Evolutionary conservation across 257 asterid genomes (phyloP).

Genomic region (Penstemon davidsonii): DNA sequence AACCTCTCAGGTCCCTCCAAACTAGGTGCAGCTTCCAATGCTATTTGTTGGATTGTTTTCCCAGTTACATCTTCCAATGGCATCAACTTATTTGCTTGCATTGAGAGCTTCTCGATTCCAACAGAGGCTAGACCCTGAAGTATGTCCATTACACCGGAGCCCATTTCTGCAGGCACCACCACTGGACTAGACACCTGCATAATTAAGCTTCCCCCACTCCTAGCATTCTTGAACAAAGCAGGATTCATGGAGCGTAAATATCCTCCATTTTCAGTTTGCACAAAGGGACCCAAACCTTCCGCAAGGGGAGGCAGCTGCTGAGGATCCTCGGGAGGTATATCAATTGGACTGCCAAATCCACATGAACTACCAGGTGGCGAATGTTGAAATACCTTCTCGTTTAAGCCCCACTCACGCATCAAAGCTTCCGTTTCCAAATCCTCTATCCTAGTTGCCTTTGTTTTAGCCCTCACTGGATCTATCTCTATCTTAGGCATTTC

Average conservation of each 20-base stretch:
- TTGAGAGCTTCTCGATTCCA: conserved; percentile 88
- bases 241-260: conserved; percentile 91
- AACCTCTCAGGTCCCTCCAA: conserved; percentile 76
- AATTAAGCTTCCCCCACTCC: conserved; percentile 70
- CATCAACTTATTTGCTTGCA: conserved; percentile 92
- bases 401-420: conserved; percentile 84
- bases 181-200: conserved; percentile 95
- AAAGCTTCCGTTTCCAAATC: conserved; percentile 85
- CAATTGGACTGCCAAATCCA: conserved; percentile 68
- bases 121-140: conserved; percentile 80
- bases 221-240: conserved; percentile 56
- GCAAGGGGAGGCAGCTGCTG: conserved; percentile 67
- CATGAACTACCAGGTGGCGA: conserved; percentile 57
- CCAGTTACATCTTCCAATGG: conserved; percentile 93
- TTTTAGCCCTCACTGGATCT: conserved; percentile 41
- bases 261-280: conserved; percentile 83
- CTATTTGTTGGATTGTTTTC: conserved; percentile 76
- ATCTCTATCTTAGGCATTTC: conserved; percentile 43
- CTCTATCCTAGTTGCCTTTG: conserved; percentile 65
- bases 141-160: conserved; percentile 79
- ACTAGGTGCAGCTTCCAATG: conserved; percentile 65
- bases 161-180: conserved; percentile 97
- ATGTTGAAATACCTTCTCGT: conserved; percentile 65
- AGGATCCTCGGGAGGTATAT: conserved; percentile 53
- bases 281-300: conserved; percentile 79